Conservation (phyloP, 2,329 filamentous ascomycete genomes). For the Epichloe sp. region DNA sequence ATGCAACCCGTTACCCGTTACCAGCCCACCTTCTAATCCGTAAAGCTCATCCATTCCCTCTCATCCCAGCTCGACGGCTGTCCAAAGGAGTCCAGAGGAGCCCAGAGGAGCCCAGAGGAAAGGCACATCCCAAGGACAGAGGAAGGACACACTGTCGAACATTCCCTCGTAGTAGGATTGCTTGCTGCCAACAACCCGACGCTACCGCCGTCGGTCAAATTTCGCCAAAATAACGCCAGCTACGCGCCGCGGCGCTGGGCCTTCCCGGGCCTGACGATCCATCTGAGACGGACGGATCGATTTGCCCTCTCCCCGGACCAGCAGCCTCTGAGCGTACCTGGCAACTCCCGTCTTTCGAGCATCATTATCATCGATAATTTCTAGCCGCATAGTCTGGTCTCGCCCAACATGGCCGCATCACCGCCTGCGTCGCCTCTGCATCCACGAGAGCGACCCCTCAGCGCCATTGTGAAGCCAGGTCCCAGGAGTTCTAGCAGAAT, state of each 20-base stretch:
- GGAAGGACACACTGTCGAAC: not conserved
- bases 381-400: not conserved
- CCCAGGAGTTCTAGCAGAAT: constrained; percentile 69
- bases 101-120: no score
- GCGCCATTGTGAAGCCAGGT: constrained; percentile 63
- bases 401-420: constrained; percentile 47
- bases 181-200: not conserved
- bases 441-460: constrained; percentile 57
- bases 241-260: constrained; percentile 5
- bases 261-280: constrained; percentile 2
- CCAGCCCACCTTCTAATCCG: not conserved
- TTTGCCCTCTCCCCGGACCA: not conserved
- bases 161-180: not conserved
- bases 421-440: constrained; percentile 53
- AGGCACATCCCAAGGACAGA: no score
- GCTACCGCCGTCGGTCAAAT: not conserved
- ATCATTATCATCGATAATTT: not conserved
- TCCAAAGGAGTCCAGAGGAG: no score
- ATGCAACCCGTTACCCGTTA: not conserved
- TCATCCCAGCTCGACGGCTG: not conserved
- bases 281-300: constrained; percentile 2
- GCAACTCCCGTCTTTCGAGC: not conserved
- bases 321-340: not conserved
- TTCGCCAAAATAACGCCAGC: constrained; percentile 1
- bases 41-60: not conserved